Conservation (phyloP, 495 filamentous ascomycete genomes). For the Hypomontagnella monticulosa region DNA sequence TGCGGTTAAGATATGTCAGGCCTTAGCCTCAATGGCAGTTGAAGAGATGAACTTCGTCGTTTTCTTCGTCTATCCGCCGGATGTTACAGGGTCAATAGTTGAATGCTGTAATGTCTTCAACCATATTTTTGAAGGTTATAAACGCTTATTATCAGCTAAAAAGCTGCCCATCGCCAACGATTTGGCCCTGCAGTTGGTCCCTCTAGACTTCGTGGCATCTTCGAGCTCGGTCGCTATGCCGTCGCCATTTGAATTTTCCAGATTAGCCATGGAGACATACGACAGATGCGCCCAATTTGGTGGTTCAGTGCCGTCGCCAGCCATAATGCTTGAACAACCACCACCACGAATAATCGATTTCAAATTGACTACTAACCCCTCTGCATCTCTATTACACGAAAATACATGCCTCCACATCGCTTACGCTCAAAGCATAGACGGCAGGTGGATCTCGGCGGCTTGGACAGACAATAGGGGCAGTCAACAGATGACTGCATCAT, state of each 20-base stretch:
- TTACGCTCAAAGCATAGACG: conserved; percentile 81
- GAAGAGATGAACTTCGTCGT: conserved; percentile 74
- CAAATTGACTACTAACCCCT: conserved; percentile 72
- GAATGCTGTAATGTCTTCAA: conserved; percentile 84
- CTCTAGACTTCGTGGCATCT: conserved; percentile 74
- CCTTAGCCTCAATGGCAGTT: conserved; percentile 45
- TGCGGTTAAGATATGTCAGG: conserved; percentile 47
- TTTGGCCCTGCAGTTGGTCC: conserved; percentile 84
- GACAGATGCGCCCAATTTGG: conserved; percentile 76
- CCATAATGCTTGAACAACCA: conserved; percentile 77
- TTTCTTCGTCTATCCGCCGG: conserved; percentile 85
- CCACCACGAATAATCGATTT: conserved; percentile 81
- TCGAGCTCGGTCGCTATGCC: conserved; percentile 72
- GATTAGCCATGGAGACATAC: conserved; percentile 85
- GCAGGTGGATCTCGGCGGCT: conserved; percentile 87
- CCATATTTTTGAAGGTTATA: conserved; percentile 76
- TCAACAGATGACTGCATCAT: conserved; percentile 80
- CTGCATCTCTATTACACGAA: conserved; percentile 80
- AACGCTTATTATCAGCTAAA: conserved; percentile 60
- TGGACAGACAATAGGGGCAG: conserved; percentile 89
- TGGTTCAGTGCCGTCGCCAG: conserved; percentile 62
- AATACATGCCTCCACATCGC: conserved; percentile 87
- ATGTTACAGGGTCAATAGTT: conserved; percentile 69
- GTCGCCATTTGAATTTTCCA: conserved; percentile 70
- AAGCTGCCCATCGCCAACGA: conserved; percentile 67